Conservation (phyloP, 306 rosid species). For the Inga leiocalycina region DNA sequence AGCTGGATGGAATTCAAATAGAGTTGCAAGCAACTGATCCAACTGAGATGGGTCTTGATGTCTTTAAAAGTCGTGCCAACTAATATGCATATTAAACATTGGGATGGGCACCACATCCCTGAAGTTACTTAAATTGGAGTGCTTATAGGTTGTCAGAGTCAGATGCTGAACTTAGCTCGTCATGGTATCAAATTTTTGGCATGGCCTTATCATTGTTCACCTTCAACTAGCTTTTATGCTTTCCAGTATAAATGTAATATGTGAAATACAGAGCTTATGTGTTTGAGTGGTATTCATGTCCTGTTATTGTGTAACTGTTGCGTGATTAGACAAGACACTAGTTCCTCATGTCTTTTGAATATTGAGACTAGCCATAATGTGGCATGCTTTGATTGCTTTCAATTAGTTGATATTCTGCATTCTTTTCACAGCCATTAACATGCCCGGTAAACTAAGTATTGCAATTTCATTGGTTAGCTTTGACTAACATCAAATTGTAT, state of each 20-base stretch:
- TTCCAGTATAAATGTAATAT: conserved; percentile 45
- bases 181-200: conserved; percentile 42
- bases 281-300: conserved; percentile 42
- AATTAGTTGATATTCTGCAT: neutral
- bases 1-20: conserved; percentile 31
- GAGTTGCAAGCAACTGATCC: conserved; percentile 36
- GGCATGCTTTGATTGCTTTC: neutral
- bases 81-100: conserved; percentile 23
- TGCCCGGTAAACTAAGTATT: neutral
- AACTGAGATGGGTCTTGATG: conserved; percentile 33
- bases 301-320: conserved; percentile 37
- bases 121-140: conserved; percentile 33
- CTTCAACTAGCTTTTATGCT: conserved; percentile 39
- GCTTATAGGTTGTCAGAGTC: conserved; percentile 48
- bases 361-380: conserved; percentile 36
- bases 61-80: conserved; percentile 46
- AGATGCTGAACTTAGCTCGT: conserved; percentile 42
- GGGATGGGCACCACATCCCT: conserved; percentile 16
- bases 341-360: conserved; percentile 32
- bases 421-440: neutral
- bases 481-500: neutral
- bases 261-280: conserved; percentile 37
- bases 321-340: conserved; percentile 37
- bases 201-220: conserved; percentile 28
- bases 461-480: neutral